Percentiles rank a stretch among this genome's conserved stretches.
Evolutionary conservation across 2,329 filamentous ascomycete species (phyloP).

Genomic region (Paecilomyces niveus): DNA sequence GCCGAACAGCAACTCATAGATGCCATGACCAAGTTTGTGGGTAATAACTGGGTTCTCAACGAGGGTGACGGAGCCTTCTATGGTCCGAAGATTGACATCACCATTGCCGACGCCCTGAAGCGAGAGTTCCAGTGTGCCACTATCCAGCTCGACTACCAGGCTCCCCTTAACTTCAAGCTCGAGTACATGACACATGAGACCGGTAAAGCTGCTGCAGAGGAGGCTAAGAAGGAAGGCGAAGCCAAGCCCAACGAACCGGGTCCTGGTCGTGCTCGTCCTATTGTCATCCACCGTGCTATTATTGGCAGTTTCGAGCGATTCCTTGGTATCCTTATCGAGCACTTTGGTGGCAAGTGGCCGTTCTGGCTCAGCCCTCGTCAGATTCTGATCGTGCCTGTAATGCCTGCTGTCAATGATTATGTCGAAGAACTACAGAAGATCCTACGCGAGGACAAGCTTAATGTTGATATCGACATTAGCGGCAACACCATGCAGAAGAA

Average conservation of each 20-base stretch:
- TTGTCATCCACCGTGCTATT: constrained; percentile 47
- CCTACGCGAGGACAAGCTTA: constrained; percentile 38
- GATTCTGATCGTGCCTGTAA: constrained; percentile 44
- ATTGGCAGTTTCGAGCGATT: constrained; percentile 46
- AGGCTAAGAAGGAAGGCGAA: constrained; percentile 34
- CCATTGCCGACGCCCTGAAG: constrained; percentile 78
- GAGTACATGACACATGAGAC: constrained; percentile 73
- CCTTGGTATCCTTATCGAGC: constrained; percentile 44
- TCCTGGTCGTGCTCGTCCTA: constrained; percentile 41
- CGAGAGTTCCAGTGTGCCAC: constrained; percentile 87
- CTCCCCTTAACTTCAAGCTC: constrained; percentile 77
- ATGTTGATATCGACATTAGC: constrained; percentile 42
- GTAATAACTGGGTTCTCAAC: constrained; percentile 79
- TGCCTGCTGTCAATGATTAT: constrained; percentile 44
- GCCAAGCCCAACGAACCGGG: constrained; percentile 28
- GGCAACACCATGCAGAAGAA: constrained; percentile 47
- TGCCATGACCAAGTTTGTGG: constrained; percentile 70
- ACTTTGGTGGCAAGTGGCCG: constrained; percentile 47
- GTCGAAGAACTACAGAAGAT: constrained; percentile 40
- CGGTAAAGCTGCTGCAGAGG: constrained; percentile 18
- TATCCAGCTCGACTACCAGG: constrained; percentile 88
- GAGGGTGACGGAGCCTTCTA: constrained; percentile 97
- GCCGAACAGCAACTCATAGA: constrained; percentile 75
- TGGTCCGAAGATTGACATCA: constrained; percentile 97
- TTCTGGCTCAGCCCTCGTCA: constrained; percentile 48